phyloP scores from a whole-genome alignment of 2,329 filamentous ascomycete species.

The Scortechinia acanthostroma region DNA sequence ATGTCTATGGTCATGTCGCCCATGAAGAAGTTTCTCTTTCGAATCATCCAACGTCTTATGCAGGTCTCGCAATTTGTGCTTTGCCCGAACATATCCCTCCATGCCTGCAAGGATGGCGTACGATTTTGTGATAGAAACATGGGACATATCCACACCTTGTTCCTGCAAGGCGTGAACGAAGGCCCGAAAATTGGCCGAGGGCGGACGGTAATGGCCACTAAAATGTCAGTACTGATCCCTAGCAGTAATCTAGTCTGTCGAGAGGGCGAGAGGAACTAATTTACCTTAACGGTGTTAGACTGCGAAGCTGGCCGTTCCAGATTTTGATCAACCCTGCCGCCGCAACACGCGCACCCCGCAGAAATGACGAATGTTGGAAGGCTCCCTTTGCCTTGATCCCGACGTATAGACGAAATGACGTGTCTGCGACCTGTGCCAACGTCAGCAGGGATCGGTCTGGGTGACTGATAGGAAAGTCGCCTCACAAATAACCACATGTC shows the following conservation, averaged over 20 bases:
- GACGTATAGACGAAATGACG: constrained; percentile 76
- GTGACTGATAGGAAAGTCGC: too few relatives aligned
- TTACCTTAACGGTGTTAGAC: constrained; percentile 61
- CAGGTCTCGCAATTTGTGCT: too few relatives aligned
- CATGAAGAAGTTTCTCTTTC: too few relatives aligned
- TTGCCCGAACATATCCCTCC: constrained; percentile 72
- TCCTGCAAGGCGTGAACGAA: constrained; percentile 71
- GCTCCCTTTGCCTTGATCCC: constrained; percentile 83
- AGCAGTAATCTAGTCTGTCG: too few relatives aligned
- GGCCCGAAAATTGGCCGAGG: constrained; percentile 73
- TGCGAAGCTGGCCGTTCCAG: constrained; percentile 70
- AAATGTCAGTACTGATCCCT: too few relatives aligned
- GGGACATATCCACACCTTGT: constrained; percentile 71
- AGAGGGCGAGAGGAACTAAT: too few relatives aligned
- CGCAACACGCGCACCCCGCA: constrained; percentile 74
- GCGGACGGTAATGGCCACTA: constrained; percentile 79
- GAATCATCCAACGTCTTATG: too few relatives aligned
- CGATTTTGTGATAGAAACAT: constrained; percentile 71
- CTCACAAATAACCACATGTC: constrained; percentile 93
- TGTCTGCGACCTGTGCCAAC: too few relatives aligned
- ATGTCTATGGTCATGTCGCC: too few relatives aligned
- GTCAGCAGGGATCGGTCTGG: too few relatives aligned
- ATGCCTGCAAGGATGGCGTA: constrained; percentile 78
- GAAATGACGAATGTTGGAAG: constrained; percentile 86
- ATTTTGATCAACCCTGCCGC: constrained; percentile 82